Percentiles rank a stretch among this genome's conserved stretches.
phyloP scores from a whole-genome alignment of 2,329 filamentous ascomycete genomes.

The Colletotrichum salicis region DNA sequence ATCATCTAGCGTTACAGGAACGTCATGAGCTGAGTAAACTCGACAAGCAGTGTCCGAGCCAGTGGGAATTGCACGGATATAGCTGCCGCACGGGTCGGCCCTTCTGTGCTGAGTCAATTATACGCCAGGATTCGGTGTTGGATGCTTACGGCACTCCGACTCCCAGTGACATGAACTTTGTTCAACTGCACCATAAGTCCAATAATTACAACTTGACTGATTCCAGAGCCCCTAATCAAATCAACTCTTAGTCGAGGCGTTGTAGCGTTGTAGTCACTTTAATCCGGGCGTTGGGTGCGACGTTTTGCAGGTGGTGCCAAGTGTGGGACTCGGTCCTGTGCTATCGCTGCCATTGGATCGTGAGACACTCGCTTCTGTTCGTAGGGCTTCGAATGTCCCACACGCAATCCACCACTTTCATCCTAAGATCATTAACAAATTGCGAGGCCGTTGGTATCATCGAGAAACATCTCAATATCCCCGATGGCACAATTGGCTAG shows the following conservation, averaged over 20 bases:
- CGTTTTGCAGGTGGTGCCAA: background rate
- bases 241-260: no score
- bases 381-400: conserved; percentile 16
- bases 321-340: background rate
- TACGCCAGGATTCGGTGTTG: background rate
- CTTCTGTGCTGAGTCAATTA: background rate
- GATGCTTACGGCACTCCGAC: background rate
- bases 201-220: background rate
- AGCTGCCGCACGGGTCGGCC: background rate
- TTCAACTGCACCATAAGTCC: background rate
- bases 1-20: background rate
- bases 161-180: background rate
- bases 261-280: no score
- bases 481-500: conserved; percentile 36
- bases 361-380: background rate
- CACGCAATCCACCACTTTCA: background rate
- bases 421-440: background rate
- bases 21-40: background rate
- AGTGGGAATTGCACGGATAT: background rate
- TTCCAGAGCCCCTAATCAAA: background rate
- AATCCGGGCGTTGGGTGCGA: background rate
- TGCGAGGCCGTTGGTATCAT: background rate
- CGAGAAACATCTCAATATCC: conserved; percentile 1
- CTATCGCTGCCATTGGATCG: background rate
- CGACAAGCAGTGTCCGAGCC: background rate